Conservation (phyloP, 768 basidiomycete species). For the Boletus sp. region DNA sequence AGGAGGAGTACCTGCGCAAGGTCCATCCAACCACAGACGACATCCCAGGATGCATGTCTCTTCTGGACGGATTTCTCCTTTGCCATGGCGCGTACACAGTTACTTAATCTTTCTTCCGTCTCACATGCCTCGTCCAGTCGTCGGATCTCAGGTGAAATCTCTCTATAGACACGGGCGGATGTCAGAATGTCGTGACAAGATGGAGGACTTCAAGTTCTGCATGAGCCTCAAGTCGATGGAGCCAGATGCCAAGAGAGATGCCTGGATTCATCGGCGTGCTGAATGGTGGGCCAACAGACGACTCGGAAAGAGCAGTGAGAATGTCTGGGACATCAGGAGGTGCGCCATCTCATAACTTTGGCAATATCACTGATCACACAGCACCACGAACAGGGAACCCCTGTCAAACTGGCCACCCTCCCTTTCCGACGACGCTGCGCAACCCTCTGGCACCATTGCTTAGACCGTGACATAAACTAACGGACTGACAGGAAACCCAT, state of each 20-base stretch:
- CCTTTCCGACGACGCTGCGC: conserved; percentile 20
- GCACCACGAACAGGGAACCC: conserved; percentile 17
- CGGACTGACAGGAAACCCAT: neutral
- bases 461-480: neutral
- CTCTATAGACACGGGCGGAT: conserved; percentile 84
- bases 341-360: conserved; percentile 40
- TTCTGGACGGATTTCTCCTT: conserved; percentile 69
- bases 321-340: conserved; percentile 90
- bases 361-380: neutral
- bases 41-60: conserved; percentile 75
- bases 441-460: conserved; percentile 23
- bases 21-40: conserved; percentile 77
- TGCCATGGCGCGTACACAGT: conserved; percentile 56
- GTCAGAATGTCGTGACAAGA: conserved; percentile 69
- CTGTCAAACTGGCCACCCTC: conserved; percentile 30
- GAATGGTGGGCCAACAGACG: conserved; percentile 93
- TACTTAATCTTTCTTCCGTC: conserved; percentile 1
- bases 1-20: conserved; percentile 59
- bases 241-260: conserved; percentile 72
- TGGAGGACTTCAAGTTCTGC: conserved; percentile 95
- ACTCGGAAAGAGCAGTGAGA: conserved; percentile 81
- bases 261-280: conserved; percentile 84
- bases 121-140: conserved; percentile 44
- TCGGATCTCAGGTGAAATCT: conserved; percentile 77
- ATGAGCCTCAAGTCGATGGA: conserved; percentile 76